Percentiles rank a stretch among this genome's conserved stretches.
Conservation (phyloP, 2,329 filamentous ascomycete species). For the Apiospora rasikravindrae region DNA sequence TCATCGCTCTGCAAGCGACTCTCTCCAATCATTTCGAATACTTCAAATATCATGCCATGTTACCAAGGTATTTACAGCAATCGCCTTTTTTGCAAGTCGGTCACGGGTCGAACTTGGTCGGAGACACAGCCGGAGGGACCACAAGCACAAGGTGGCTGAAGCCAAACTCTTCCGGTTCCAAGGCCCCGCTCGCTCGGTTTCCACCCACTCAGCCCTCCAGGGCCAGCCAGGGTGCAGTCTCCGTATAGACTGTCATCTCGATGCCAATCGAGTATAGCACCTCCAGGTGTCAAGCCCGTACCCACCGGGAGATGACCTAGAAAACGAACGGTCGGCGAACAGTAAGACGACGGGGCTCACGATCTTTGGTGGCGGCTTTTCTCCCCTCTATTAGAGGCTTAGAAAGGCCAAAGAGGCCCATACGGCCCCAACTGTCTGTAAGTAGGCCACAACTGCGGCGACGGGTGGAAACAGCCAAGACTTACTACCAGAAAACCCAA, state of each 20-base stretch:
- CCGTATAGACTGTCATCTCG: neutral
- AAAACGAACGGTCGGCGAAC: neutral
- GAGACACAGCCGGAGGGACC: neutral
- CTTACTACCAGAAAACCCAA: neutral
- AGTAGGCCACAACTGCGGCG: neutral
- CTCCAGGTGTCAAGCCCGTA: neutral
- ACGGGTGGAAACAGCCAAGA: neutral
- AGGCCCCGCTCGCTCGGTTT: neutral
- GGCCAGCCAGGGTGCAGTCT: neutral
- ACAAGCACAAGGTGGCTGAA: neutral
- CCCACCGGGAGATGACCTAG: neutral
- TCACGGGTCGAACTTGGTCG: neutral
- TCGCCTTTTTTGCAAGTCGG: neutral
- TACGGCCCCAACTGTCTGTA: neutral
- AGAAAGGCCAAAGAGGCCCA: neutral
- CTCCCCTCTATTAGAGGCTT: neutral
- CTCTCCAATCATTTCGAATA: neutral
- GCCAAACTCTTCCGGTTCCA: neutral
- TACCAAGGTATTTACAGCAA: neutral
- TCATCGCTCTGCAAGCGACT: neutral
- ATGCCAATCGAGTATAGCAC: neutral
- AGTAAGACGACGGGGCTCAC: neutral
- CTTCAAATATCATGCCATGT: neutral
- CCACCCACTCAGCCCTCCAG: conserved; percentile 4
- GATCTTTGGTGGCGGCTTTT: neutral